These are phyloP conservation scores for Thalassiosira livingstoniorum DNA, from an alignment of 352 stramenopile genomes.

Conservation along the genomic window DNA sequence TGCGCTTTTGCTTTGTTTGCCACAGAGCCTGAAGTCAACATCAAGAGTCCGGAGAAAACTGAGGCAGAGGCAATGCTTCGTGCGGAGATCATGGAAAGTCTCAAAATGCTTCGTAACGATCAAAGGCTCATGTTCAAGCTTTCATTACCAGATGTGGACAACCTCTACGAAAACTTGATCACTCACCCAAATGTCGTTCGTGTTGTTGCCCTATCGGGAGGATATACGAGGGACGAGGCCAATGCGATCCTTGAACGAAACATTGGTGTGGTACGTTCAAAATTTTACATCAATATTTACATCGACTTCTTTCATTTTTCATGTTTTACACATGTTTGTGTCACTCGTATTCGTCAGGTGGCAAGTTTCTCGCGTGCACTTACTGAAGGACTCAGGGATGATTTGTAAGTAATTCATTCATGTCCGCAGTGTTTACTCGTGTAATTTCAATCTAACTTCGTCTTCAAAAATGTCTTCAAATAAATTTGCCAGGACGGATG, in stretches of 20 bases:
- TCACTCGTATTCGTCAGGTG: too few relatives aligned
- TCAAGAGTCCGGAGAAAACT: constrained; percentile 71
- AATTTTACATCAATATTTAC: too few relatives aligned
- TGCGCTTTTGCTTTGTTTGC: too few relatives aligned
- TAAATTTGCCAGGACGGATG: too few relatives aligned
- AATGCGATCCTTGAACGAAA: constrained; percentile 65
- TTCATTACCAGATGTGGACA: constrained; percentile 66
- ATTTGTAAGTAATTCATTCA: too few relatives aligned
- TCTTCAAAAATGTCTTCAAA: too few relatives aligned
- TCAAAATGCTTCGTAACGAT: constrained; percentile 64
- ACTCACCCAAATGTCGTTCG: constrained; percentile 72
- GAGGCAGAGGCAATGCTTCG: constrained; percentile 73
- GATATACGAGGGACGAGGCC: constrained; percentile 70
- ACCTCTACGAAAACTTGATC: constrained; percentile 76
- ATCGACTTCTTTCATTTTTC: too few relatives aligned
- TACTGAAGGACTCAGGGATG: constrained; percentile 68
- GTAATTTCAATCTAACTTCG: too few relatives aligned
- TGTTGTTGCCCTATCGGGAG: constrained; percentile 79
- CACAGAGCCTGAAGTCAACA: constrained; percentile 84
- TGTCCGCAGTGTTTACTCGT: too few relatives aligned
- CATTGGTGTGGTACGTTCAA: constrained; percentile 70
- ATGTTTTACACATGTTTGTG: too few relatives aligned
- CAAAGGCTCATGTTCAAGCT: constrained; percentile 81
- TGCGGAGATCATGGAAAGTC: constrained; percentile 60
- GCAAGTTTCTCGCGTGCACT: constrained; percentile 80